Percentiles rank a stretch among this genome's conserved stretches.
Evolutionary conservation across 2,329 filamentous ascomycete species (phyloP).

Genomic region (Fusarium annulatum): DNA sequence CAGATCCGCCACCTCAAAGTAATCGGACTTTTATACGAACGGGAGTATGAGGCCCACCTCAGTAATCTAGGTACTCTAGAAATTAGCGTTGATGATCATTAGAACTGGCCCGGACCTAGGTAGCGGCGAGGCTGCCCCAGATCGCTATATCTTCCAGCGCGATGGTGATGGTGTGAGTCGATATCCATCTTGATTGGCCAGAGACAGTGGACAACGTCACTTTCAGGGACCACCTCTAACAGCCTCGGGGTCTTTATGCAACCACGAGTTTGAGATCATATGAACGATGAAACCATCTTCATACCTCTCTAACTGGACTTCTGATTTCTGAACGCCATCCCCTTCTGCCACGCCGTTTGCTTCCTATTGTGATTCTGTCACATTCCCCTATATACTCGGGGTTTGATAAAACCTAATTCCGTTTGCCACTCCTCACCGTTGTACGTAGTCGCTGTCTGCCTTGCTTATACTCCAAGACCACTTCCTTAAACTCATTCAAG

Average conservation of each 20-base stretch:
- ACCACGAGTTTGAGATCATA: constrained; percentile 24
- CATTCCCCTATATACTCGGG: not conserved
- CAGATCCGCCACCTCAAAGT: not conserved
- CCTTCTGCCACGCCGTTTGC: constrained; percentile 11
- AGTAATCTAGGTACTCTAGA: not conserved
- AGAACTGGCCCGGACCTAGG: not conserved
- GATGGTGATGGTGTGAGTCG: not conserved
- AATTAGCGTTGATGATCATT: not conserved
- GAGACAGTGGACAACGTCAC: constrained; percentile 30
- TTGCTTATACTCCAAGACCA: constrained; percentile 13
- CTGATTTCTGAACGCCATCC: constrained; percentile 9
- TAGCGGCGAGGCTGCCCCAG: constrained; percentile 16
- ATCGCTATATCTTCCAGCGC: not conserved
- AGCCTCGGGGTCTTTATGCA: constrained; percentile 16
- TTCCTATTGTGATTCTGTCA: constrained; percentile 5
- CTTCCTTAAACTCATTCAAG: not conserved
- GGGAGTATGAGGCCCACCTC: not conserved
- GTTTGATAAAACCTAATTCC: not conserved
- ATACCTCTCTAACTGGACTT: constrained; percentile 1
- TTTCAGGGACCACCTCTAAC: constrained; percentile 27
- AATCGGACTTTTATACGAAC: not conserved
- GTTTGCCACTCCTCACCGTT: constrained; percentile 20
- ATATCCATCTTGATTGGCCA: constrained; percentile 15
- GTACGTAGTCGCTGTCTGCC: constrained; percentile 38
- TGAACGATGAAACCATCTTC: constrained; percentile 8